Base-by-base conservation (phyloP, 2,329 filamentous ascomycete species). In the Colletotrichum noveboracense region DNA sequence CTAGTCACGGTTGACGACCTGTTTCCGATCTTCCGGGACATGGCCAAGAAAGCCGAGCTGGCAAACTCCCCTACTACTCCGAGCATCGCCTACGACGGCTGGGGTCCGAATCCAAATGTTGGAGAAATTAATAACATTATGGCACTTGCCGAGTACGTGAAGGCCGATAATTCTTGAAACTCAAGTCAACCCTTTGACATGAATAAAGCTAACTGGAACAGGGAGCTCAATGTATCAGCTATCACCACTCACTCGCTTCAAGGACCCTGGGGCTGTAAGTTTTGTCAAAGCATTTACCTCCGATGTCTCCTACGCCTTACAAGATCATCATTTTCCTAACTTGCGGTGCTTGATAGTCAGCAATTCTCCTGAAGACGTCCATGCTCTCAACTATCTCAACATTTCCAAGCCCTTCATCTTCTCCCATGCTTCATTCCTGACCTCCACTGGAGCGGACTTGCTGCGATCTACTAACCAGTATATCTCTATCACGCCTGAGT, bases 401-500 rank as follows among this genome's bases (percentile, higher is more conserved):
- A 84, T 81, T 16, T 81, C 81, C 28, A 85, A 85, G 14, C 87
- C 89, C 0, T 81, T 91, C 7, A 83, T 91, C 66, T 88, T 91
- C 80, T 88, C 88, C 0, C 90, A 91, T 78, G 88, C 84, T 1
- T 83, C 82, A n/a, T 88, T 84, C 80, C 80, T 90, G 26, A 86
- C 86, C 0, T 78, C 83, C 0, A 71, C 77, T 0, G 85, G 87
- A 13, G 82, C 82, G 0, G 71, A 80, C 4, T 82, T 89, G 1
- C 84, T 91, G 1, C 87, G 88, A 16, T 70, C 80, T 0, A 84
- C 85, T 4, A 88, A 91, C 80, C 86, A 91, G 58, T 88, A 88
- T 80, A 81, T 91, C 52, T 89, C 89, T 64, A 89, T 89, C 73
- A 91, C 90, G 0, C 89, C 89, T 1, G 91, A 92, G 78, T 89